Conservation (phyloP, 2,329 filamentous ascomycete genomes). For the Clarireedia hainanense region DNA sequence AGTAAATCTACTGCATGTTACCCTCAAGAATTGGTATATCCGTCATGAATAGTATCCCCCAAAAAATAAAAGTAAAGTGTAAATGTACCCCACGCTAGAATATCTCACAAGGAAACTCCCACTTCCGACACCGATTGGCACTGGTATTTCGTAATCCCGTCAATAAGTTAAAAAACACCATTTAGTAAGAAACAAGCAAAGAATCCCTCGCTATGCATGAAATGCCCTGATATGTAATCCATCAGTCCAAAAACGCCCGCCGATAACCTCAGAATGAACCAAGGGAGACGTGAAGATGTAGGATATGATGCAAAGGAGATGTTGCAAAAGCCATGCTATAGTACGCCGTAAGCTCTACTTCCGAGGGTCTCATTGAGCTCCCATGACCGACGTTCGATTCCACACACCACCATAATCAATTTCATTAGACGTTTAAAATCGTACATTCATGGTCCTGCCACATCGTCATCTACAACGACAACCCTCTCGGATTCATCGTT, state of each 20-base stretch:
- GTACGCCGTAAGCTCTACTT: background rate
- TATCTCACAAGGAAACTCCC: too few relatives aligned
- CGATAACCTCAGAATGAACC: background rate
- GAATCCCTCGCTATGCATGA: constrained; percentile 12
- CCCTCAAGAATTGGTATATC: too few relatives aligned
- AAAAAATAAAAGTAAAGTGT: too few relatives aligned
- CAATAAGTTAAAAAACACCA: too few relatives aligned
- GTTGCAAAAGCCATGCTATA: too few relatives aligned
- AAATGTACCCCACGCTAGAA: too few relatives aligned
- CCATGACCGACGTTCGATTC: background rate
- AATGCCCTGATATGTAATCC: background rate
- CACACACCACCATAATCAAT: background rate
- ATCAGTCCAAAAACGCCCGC: background rate
- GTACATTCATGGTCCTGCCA: constrained; percentile 2
- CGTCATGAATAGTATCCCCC: too few relatives aligned
- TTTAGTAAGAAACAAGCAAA: constrained; percentile 11
- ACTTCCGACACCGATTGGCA: too few relatives aligned
- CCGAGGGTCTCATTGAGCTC: background rate
- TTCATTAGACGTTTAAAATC: constrained; percentile 7
- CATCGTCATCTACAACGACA: background rate
- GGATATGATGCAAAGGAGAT: too few relatives aligned
- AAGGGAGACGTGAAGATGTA: background rate
- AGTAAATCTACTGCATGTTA: too few relatives aligned
- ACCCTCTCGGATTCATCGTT: constrained; percentile 12
- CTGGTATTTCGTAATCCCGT: too few relatives aligned